Percentiles rank a stretch among this genome's conserved stretches.
Conservation (phyloP, 2,329 filamentous ascomycete species). For the Aspergillus sojae region DNA sequence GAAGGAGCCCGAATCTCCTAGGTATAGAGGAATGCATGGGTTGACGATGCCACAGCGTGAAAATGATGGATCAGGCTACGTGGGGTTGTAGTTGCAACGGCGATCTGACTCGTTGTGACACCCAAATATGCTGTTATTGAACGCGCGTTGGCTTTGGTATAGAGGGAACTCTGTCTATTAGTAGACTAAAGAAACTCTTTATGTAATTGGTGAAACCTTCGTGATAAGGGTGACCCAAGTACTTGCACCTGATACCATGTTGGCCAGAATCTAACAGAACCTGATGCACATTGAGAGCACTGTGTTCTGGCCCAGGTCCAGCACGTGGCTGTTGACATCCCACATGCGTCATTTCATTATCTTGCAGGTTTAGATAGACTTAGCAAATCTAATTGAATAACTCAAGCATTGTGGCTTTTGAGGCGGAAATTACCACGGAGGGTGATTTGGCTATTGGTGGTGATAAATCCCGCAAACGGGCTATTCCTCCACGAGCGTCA, state of each 20-base stretch:
- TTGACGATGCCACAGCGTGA: slow-evolving; percentile 54
- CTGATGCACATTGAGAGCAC: neutral
- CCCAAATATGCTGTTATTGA: neutral
- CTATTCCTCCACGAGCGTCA: neutral
- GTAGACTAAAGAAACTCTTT: neutral
- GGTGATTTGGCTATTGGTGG: slow-evolving; percentile 8
- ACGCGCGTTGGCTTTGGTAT: neutral
- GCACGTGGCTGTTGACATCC: neutral
- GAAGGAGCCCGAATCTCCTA: slow-evolving; percentile 62
- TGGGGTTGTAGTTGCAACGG: slow-evolving; percentile 25
- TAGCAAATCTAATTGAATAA: slow-evolving; percentile 13
- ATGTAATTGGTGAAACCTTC: neutral
- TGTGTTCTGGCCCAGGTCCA: neutral
- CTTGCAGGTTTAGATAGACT: slow-evolving; percentile 8
- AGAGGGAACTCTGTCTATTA: neutral
- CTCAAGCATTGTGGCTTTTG: neutral
- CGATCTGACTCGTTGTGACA: neutral
- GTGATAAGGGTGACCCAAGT: neutral
- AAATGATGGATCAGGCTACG: slow-evolving; percentile 27
- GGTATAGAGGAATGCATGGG: slow-evolving; percentile 69
- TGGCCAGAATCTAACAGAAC: neutral
- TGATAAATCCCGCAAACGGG: slow-evolving; percentile 17
- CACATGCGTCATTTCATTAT: neutral
- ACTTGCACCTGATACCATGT: neutral
- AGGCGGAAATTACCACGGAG: neutral